Base-by-base conservation (phyloP, 2,329 filamentous ascomycete genomes). In the Phoma sp. region DNA sequence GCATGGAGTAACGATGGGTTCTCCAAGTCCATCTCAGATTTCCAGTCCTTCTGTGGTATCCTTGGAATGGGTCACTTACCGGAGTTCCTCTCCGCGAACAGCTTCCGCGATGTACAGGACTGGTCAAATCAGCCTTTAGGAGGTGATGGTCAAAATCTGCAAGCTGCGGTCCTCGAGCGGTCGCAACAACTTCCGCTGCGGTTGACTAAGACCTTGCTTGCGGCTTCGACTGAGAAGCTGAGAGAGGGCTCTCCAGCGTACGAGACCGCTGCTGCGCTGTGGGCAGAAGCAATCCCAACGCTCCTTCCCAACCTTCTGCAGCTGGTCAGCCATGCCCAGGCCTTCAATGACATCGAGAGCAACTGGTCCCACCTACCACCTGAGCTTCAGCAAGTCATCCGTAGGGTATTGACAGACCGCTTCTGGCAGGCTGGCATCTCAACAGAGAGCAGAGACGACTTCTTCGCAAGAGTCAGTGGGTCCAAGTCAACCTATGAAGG, bases 381-480 rank as follows among this genome's bases (percentile, higher is more conserved):
- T 10, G 91, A 96, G 34, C 88, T 96, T 81, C 87, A 87, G 53
- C 78, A 83, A 5, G 86, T 96, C 46, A 90, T 98, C 32, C 84
- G 87, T 36, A 85, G 91, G 18, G 92, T 98, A 17, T 79, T 99
- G 18, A 96, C 92, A 12, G 95, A 99, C 75, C 85, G 95, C 20
- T 99, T 99, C 74, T 99, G 95, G 95, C 95, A 99, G 79, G 92
- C 93, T 6, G 95, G 95, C 9, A 99, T 99, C 43, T 98, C 95
- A 0, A 90, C 89, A 57, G 95, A 96, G 21, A 98, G 91, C 65
- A 92, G 95, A 72, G 95, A 98, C 59, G 93, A 98, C 53, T 99
- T 99, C 72, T 98, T 97, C 74, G 90, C 92, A 26, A 86, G 91
- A 33, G 93, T 99, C 2, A 87, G 92, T 50, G 90, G 92, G 26